Evolutionary conservation across 2,329 filamentous ascomycete species (phyloP).

Genomic region (Capronia americana): DNA sequence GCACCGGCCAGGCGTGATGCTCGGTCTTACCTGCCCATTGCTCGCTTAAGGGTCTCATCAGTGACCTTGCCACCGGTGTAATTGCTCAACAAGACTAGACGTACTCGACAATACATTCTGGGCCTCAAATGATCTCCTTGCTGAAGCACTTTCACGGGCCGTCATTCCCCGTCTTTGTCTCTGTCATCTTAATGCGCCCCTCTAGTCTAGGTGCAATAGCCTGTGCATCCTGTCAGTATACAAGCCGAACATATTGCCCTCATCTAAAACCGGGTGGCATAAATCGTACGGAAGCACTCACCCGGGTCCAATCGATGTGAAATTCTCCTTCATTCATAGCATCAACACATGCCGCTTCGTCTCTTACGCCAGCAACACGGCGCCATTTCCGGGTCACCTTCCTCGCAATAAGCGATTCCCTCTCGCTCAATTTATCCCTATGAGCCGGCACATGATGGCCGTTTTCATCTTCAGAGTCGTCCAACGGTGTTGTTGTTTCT

Average conservation of each 20-base stretch:
- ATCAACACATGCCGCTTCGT: conserved; percentile 34
- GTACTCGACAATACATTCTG: background rate
- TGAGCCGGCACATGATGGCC: conserved; percentile 33
- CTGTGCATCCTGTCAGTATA: conserved; percentile 40
- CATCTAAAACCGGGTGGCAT: background rate
- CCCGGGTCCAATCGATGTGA: conserved; percentile 38
- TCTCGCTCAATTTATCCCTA: conserved; percentile 29
- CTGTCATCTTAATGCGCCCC: conserved; percentile 66
- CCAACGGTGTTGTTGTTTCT: conserved; percentile 38
- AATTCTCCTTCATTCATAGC: conserved; percentile 36
- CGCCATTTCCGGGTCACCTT: conserved; percentile 39
- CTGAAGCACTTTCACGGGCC: background rate
- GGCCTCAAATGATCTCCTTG: background rate
- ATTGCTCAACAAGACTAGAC: background rate
- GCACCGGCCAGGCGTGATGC: background rate
- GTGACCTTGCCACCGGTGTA: background rate
- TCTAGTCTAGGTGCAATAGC: conserved; percentile 80
- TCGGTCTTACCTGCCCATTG: background rate
- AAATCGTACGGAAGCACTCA: conserved; percentile 17
- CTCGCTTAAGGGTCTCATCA: background rate
- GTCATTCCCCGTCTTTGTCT: background rate
- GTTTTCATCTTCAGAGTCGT: conserved; percentile 59
- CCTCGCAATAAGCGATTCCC: conserved; percentile 39
- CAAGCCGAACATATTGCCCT: background rate
- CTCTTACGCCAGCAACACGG: conserved; percentile 35